Evolutionary conservation across 257 asterid genomes (phyloP).

Genomic region (Solanum chiquidenum): DNA sequence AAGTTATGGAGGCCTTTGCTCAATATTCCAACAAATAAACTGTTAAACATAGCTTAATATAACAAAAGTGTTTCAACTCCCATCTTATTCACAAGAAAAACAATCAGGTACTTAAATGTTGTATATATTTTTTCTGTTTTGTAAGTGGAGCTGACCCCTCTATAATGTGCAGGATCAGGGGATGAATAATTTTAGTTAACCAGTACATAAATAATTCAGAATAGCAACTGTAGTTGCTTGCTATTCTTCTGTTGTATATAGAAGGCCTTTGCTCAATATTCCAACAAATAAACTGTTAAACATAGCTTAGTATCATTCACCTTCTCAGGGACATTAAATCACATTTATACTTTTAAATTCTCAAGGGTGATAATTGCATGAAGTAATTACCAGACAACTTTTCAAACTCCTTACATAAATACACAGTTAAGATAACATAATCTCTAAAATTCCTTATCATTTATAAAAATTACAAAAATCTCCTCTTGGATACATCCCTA

Average conservation of each 20-base stretch:
- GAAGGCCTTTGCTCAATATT: not conserved
- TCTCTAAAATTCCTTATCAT: not conserved
- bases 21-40: too few species aligned
- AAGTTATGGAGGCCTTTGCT: not conserved
- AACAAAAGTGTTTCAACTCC: not conserved
- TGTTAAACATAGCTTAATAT: too few species aligned
- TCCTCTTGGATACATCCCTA: not conserved
- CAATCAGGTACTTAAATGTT: constrained; percentile 5
- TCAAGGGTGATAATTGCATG: not conserved
- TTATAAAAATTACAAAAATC: not conserved
- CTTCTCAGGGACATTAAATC: not conserved
- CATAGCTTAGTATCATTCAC: not conserved
- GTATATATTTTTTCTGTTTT: not conserved
- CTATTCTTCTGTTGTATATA: not conserved
- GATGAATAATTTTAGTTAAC: not conserved
- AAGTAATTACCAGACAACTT: not conserved
- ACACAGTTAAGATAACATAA: not conserved
- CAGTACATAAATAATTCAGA: not conserved
- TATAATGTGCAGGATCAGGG: not conserved
- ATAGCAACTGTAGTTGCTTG: not conserved
- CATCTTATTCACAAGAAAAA: constrained; percentile 27
- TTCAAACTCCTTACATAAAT: not conserved
- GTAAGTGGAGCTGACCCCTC: not conserved
- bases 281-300: not conserved
- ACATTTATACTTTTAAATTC: not conserved